Evolutionary conservation across 495 filamentous ascomycete genomes (phyloP).

Genomic region (Hypoxylon lenormandii): DNA sequence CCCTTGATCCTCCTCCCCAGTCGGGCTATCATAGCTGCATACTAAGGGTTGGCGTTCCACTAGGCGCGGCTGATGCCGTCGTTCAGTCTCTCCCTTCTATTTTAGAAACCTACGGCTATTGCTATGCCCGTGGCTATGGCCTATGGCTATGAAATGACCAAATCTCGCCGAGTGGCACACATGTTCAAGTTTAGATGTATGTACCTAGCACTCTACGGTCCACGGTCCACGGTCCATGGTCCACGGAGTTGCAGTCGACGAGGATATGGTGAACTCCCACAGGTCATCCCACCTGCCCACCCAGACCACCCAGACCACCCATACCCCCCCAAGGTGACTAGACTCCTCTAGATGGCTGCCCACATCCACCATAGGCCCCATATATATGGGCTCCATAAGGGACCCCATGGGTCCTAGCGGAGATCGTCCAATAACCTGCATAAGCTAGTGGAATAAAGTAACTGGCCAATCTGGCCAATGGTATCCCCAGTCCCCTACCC

Average conservation of each 20-base stretch:
- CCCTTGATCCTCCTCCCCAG: conserved; percentile 23
- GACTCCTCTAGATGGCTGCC: conserved; percentile 35
- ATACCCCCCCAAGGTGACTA: conserved; percentile 21
- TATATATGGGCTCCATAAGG: too few relatives aligned
- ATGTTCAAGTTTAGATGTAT: conserved; percentile 15
- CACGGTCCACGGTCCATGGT: too few relatives aligned
- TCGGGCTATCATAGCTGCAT: conserved; percentile 7
- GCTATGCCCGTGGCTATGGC: too few relatives aligned
- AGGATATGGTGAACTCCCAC: conserved; percentile 38
- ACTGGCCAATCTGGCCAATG: conserved; percentile 48
- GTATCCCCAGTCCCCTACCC: conserved; percentile 41
- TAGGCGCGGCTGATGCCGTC: conserved; percentile 47
- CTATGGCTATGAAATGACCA: conserved; percentile 44
- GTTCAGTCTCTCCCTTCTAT: conserved; percentile 40
- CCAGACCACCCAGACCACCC: conserved; percentile 34
- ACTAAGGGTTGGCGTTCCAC: conserved; percentile 42
- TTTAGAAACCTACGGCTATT: conserved; percentile 37
- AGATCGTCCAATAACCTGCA: conserved; percentile 50
- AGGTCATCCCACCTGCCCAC: conserved; percentile 41
- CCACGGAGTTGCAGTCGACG: conserved; percentile 39
- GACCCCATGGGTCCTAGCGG: background rate
- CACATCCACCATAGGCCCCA: conserved; percentile 32
- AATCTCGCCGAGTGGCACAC: conserved; percentile 49
- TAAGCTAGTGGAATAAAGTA: conserved; percentile 27
- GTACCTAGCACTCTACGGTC: conserved; percentile 34